Percentiles rank a stretch among this genome's conserved stretches.
Evolutionary conservation across 2,329 filamentous ascomycete genomes (phyloP).

Genomic region (Fusarium xyrophilum): DNA sequence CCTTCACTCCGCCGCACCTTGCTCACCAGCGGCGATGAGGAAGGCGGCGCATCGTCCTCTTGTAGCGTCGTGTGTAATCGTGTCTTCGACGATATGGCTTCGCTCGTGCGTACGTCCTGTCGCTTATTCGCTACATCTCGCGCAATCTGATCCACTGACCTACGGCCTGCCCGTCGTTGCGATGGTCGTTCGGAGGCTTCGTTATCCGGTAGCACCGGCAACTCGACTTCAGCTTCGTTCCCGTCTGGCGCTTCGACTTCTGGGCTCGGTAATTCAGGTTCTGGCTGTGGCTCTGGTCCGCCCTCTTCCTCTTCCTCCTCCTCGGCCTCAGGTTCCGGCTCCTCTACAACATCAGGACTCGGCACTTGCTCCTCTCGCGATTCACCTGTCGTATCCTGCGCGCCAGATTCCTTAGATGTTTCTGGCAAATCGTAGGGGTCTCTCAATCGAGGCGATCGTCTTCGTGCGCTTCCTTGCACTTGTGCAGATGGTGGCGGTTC

Average conservation of each 20-base stretch:
- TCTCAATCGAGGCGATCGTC: conserved; percentile 31
- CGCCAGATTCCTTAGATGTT: conserved; percentile 42
- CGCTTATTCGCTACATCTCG: conserved; percentile 61
- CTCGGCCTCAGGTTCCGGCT: neutral
- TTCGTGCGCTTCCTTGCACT: conserved; percentile 8
- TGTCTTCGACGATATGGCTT: conserved; percentile 49
- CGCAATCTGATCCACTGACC: conserved; percentile 34
- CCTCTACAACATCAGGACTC: neutral
- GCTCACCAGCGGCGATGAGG: conserved; percentile 53
- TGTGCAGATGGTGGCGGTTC: conserved; percentile 26
- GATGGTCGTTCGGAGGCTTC: conserved; percentile 10
- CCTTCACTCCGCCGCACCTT: conserved; percentile 50
- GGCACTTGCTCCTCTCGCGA: conserved; percentile 6
- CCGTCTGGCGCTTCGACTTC: conserved; percentile 2
- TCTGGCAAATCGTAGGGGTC: conserved; percentile 44
- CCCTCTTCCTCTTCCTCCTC: neutral
- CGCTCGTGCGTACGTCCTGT: conserved; percentile 48
- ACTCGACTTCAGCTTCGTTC: conserved; percentile 23
- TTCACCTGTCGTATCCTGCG: conserved; percentile 12
- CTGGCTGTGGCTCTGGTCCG: neutral
- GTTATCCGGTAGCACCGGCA: conserved; percentile 34
- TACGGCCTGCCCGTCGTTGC: conserved; percentile 17
- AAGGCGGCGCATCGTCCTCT: conserved; percentile 42
- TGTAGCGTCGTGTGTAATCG: conserved; percentile 53
- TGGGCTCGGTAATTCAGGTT: conserved; percentile 19